These are phyloP conservation scores for Colletotrichum sidae DNA, from an alignment of 2,329 filamentous ascomycete species.

Conservation along the genomic window DNA sequence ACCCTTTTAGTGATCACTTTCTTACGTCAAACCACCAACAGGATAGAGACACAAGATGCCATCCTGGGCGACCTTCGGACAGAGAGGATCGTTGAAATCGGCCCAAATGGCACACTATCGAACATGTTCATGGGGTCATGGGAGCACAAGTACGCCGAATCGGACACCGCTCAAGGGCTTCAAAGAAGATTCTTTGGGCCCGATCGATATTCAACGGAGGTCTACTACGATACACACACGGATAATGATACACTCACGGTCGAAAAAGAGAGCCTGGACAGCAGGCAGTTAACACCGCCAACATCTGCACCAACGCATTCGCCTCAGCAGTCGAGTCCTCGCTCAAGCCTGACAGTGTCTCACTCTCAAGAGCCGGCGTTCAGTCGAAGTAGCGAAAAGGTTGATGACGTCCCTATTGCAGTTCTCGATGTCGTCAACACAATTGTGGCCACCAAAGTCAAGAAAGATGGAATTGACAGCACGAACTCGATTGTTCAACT, in stretches of 20 bases:
- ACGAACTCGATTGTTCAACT: constrained; percentile 98
- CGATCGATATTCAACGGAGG: constrained; percentile 98
- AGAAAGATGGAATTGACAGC: constrained; percentile 91
- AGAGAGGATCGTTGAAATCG: constrained; percentile 97
- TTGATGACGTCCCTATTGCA: too few species aligned
- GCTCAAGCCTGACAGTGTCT: too few species aligned
- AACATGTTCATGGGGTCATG: constrained; percentile 97
- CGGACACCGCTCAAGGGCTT: constrained; percentile 94
- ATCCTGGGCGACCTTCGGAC: constrained; percentile 95
- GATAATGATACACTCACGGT: constrained; percentile 60
- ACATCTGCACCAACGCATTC: too few species aligned
- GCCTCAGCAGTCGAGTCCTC: too few species aligned
- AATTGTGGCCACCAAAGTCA: constrained; percentile 86
- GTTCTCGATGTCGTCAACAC: too few species aligned
- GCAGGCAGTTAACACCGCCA: too few species aligned
- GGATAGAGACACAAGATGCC: constrained; percentile 99
- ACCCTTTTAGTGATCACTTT: too few species aligned
- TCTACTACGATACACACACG: constrained; percentile 94
- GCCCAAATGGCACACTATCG: constrained; percentile 93
- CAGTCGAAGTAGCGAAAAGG: too few species aligned
- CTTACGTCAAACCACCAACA: not conserved
- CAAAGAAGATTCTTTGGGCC: constrained; percentile 98
- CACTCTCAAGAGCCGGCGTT: too few species aligned
- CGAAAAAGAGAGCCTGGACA: too few species aligned
- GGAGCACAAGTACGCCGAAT: constrained; percentile 96